These are phyloP conservation scores for Vigna nakashimae DNA, from an alignment of 306 rosid genomes.

Conservation along the genomic window DNA sequence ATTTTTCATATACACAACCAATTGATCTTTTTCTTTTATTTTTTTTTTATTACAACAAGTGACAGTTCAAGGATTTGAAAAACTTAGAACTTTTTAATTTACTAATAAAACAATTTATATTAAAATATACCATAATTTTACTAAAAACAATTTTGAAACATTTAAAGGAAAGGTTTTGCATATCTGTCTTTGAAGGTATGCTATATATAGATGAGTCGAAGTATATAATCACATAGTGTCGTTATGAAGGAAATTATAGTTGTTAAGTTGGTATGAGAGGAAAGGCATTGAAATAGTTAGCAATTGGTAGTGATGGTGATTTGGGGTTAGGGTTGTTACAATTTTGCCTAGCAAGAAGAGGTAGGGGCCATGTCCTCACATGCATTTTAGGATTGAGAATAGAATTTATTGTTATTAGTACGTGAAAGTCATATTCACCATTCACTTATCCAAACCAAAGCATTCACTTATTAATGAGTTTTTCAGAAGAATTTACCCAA, in stretches of 20 bases:
- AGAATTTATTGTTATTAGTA: constrained; percentile 35
- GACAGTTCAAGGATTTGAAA: too few species aligned
- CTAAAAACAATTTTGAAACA: too few species aligned
- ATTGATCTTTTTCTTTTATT: too few species aligned
- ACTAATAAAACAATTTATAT: too few species aligned
- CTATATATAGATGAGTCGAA: background rate
- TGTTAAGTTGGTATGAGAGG: background rate
- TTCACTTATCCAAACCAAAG: background rate
- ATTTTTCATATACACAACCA: too few species aligned
- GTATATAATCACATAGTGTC: background rate
- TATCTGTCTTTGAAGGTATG: background rate
- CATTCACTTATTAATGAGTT: too few species aligned
- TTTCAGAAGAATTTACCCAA: too few species aligned
- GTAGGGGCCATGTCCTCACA: constrained; percentile 48
- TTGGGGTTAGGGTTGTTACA: constrained; percentile 36
- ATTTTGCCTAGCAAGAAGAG: constrained; percentile 9
- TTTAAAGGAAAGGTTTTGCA: too few species aligned
- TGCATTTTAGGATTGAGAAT: constrained; percentile 24
- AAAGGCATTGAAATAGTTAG: constrained; percentile 4
- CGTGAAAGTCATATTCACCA: constrained; percentile 45
- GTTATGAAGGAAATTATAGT: constrained; percentile 2
- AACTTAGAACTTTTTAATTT: too few species aligned
- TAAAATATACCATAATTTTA: too few species aligned
- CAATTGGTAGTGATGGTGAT: constrained; percentile 38
- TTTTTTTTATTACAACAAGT: too few species aligned